Base-by-base conservation (phyloP, 2,329 filamentous ascomycete species). In the Chaetothyriales sp. region DNA sequence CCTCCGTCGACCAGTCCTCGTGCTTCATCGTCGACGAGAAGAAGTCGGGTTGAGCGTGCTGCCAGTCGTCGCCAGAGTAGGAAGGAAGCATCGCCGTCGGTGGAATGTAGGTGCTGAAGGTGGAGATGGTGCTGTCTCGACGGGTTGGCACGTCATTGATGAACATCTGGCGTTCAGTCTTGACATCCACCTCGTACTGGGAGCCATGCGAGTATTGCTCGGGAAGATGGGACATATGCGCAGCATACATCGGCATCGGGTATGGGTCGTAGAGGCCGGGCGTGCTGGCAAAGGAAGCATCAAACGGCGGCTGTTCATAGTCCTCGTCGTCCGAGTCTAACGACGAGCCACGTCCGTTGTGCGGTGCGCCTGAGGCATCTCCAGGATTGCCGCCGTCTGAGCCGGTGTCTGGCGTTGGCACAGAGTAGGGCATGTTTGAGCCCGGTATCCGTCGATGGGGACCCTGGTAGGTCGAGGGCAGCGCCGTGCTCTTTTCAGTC, bases 151-250 rank as follows among this genome's bases (percentile, higher is more conserved):
- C 77, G 64, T 95, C 86, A 62, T 95, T 87, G 67, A 95, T 81
- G 67, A 86, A 95, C 73, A 93, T 88, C 60, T 95, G 87, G 57
- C 86, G 78, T 71, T 95, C 90, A 1, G 89, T 95, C 76, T 90
- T 94, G 72, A 96, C 84, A 66, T 95, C 90, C 54, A 95, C 82
- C 68, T 95, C 90, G 65, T 93, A 95, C 0, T 89, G 87, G 58
- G 77, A 65, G 49, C 63, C 60, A 22, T 73, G 67, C 3, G 71
- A 68, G 68, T 67, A 83, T 42, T 50, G 20, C 68, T 83, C 77
- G 70, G 77, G 75, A 18, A 71, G 69, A 57, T 73, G 66, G 47
- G 56, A 78, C 70, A 83, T 84, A 63, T 72, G 76, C 61, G 74
- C 61, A 63, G 71, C 59, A 63, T 69, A 56, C 64, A 70, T 51